A percentile compares a stretch with the other conserved stretches of the same genome.
phyloP scores from a whole-genome alignment of 768 basidiomycete genomes.

The Agaricus bisporus region DNA sequence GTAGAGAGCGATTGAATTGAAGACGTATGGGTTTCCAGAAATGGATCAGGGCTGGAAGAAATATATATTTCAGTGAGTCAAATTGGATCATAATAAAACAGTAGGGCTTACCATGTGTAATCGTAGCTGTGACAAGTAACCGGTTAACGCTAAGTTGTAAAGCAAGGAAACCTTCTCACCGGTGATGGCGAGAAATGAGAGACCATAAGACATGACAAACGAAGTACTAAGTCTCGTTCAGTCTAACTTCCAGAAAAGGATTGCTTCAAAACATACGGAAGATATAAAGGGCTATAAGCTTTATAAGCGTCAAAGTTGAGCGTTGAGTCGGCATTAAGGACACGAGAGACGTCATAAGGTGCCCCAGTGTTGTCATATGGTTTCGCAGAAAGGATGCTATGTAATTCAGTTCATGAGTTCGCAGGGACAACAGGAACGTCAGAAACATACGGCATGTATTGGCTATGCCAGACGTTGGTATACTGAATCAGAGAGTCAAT shows the following conservation, averaged over 20 bases:
- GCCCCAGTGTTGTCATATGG: slow-evolving; percentile 58
- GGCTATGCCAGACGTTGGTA: slow-evolving; percentile 49
- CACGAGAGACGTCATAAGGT: slow-evolving; percentile 34
- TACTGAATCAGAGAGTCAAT: slow-evolving; percentile 26
- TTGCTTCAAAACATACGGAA: slow-evolving; percentile 28
- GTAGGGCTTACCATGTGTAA: slow-evolving; percentile 30
- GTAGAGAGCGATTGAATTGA: slow-evolving; percentile 43
- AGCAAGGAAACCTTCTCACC: slow-evolving; percentile 19
- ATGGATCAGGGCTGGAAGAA: slow-evolving; percentile 34
- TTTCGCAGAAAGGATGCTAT: slow-evolving; percentile 36
- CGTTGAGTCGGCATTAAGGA: slow-evolving; percentile 32
- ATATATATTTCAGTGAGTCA: background rate
- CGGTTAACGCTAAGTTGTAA: background rate
- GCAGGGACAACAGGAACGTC: background rate
- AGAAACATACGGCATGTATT: slow-evolving; percentile 48
- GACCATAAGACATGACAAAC: slow-evolving; percentile 51
- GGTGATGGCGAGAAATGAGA: slow-evolving; percentile 61
- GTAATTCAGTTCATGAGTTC: background rate
- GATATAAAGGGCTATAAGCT: slow-evolving; percentile 40
- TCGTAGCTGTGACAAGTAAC: slow-evolving; percentile 29
- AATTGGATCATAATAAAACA: background rate
- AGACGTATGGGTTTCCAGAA: slow-evolving; percentile 53
- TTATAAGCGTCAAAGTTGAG: slow-evolving; percentile 40
- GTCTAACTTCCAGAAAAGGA: background rate
- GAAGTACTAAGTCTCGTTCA: slow-evolving; percentile 32